Evolutionary conservation across 805 yeast genomes (phyloP), one percentile per base, ranked within the genome.

Genomic region (Zygosaccharomyces lentus): DNA sequence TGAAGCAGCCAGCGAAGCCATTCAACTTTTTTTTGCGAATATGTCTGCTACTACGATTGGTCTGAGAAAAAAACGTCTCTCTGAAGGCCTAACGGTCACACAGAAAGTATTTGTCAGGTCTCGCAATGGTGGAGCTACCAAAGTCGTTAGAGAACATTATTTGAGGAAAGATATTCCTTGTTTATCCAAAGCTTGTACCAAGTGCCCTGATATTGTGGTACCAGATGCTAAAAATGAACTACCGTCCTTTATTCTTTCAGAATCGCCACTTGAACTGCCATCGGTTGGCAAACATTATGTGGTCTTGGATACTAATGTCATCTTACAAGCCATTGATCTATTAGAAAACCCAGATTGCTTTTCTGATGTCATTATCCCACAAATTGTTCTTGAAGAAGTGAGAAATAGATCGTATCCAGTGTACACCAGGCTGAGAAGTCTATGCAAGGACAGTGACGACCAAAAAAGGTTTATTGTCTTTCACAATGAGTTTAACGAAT

Each of bases 101-200:
- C 86, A 84, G 39, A 91, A 91, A 65, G 96, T 93, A 12, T 91
- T 86, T 69, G 96, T 93, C 46, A 72, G 96, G 57, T 87, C 96
- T 2, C 76, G 93, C 57, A 81, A 84, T 51, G 98, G 98, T 8
- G 82, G 83, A 37, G 96, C 97, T 4, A 76, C 89, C 29, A 91
- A 93, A 64, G 77, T 93, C 23, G 96, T 91, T 8, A 76, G 97
- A 54, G 99, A 93, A 62, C 99, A 91, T 66, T 93, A 93, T 62
- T 71, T 93, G 47, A 77, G 99, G 65, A 80, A 78, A 44, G 99
- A 93, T 66, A 88, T 93, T 41, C 96, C 97, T 15, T 93, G 99
- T 66, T 80, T 83, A 43, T 87, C 96, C 2, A 73, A 70, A 52
- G 70, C 77, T 1, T 93, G 99, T 66, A 58, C 67, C 8, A 62